Evolutionary conservation across 1,139 yeast genomes (phyloP).

Genomic region (Blastobotrys buckinghamii): DNA sequence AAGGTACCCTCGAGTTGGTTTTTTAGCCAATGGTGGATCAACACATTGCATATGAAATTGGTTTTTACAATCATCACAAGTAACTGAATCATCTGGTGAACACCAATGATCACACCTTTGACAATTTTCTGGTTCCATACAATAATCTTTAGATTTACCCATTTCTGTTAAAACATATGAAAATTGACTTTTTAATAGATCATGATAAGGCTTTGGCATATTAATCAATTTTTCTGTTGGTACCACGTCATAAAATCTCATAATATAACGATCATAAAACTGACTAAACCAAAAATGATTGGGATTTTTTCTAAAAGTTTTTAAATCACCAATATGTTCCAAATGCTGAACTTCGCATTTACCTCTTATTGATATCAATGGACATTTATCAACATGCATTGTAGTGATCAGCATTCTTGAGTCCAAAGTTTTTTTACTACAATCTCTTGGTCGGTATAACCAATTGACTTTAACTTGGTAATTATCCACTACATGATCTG

Average conservation of each 20-base stretch:
- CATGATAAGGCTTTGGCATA: conserved; percentile 54
- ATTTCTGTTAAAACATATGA: conserved; percentile 71
- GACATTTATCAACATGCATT: conserved; percentile 82
- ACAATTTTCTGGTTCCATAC: conserved; percentile 64
- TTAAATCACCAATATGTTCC: conserved; percentile 57
- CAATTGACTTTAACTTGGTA: conserved; percentile 73
- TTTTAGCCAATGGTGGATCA: conserved; percentile 73
- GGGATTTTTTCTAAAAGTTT: conserved; percentile 50
- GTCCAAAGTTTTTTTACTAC: conserved; percentile 60
- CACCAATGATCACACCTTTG: conserved; percentile 83
- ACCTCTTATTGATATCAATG: conserved; percentile 72
- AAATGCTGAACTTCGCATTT: conserved; percentile 62
- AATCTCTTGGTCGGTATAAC: conserved; percentile 88
- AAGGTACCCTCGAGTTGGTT: conserved; percentile 83
- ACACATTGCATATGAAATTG: conserved; percentile 78
- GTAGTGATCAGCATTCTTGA: conserved; percentile 77
- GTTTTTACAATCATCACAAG: conserved; percentile 70
- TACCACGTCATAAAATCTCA: conserved; percentile 73
- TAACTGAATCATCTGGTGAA: conserved; percentile 64
- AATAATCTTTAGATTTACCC: conserved; percentile 59
- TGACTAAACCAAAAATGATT: conserved; percentile 80
- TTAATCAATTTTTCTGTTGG: conserved; percentile 52
- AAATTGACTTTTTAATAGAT: conserved; percentile 61
- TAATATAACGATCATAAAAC: conserved; percentile 81
- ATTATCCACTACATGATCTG: conserved; percentile 29